Base-by-base conservation (phyloP, 2,329 filamentous ascomycete genomes). In the Pseudogymnoascus sp. region DNA sequence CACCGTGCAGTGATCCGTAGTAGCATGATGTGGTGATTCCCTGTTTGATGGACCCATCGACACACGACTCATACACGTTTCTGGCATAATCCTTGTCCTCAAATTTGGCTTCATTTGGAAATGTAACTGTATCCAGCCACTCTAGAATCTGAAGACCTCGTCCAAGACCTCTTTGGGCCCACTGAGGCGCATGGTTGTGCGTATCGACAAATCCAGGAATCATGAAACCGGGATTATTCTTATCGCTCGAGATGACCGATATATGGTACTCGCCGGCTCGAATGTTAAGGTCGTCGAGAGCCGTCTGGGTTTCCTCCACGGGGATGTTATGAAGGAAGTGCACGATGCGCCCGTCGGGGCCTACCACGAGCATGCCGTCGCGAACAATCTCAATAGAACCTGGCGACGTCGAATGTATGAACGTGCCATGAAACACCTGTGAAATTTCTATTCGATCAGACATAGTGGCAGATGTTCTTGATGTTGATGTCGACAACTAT, bases 21-120 rank as follows among this genome's bases (percentile, higher is more conserved):
- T 97, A 97, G 16, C 90, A 85, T 6, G 91, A 91, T 10, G 89
- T 93, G 0, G 93, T 97, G 14, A 93, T 97, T 67, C 93, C 93
- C 73, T 96, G 86, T 21, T 89, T 82, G 4, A 97, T 83, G 0
- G 91, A 95, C 60, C 89, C 86, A 14, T 85, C 80, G 65, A 97
- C 83, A 67, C 90, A 88, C 64, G 88, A 86, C 36, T 82, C 81
- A 77, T 97, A 97, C 66, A 95, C 86, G 26, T 79, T 79, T 26
- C 79, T 79, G 1, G 91, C 90, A 69, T 83, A 84, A 60, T 76
- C 68, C 4, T 85, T 77, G 68, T 86, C 80, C 12, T 80, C 77
- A 66, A 96, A 85, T 6, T 88, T 91, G 0, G 85, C 81, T 72
- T 89, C 86, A 66, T 85, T 80, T 1, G 83, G 84, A 67, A 88